Evolutionary conservation across 2,329 filamentous ascomycete species (phyloP).

Genomic region (Sclerotinia glacialis): DNA sequence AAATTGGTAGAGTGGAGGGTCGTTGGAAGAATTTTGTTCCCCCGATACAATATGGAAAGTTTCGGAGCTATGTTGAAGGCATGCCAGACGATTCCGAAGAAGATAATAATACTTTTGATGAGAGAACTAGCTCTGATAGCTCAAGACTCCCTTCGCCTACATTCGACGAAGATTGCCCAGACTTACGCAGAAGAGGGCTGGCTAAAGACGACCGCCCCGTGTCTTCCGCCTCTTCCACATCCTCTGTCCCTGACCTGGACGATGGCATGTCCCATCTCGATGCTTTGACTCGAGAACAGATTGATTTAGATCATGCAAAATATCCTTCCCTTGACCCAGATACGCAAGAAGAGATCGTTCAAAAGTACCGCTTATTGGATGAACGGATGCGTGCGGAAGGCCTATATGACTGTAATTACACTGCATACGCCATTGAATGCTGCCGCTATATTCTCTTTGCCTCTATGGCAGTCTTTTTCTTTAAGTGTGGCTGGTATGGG

Average conservation of each 20-base stretch:
- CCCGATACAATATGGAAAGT: slow-evolving; percentile 85
- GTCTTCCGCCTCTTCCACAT: slow-evolving; percentile 52
- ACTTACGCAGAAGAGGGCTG: slow-evolving; percentile 28
- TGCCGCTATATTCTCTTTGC: slow-evolving; percentile 70
- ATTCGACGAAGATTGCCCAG: slow-evolving; percentile 35
- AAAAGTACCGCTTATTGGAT: slow-evolving; percentile 78
- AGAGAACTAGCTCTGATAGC: slow-evolving; percentile 33
- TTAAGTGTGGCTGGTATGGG: slow-evolving; percentile 64
- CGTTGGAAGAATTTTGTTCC: slow-evolving; percentile 85
- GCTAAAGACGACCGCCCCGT: slow-evolving; percentile 24
- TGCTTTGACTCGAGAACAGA: slow-evolving; percentile 68
- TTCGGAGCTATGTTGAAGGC: slow-evolving; percentile 53
- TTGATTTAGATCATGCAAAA: slow-evolving; percentile 70
- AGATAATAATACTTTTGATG: slow-evolving; percentile 29
- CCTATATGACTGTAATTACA: slow-evolving; percentile 82
- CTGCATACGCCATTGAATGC: slow-evolving; percentile 71
- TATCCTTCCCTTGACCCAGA: slow-evolving; percentile 74
- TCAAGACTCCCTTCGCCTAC: slow-evolving; percentile 39
- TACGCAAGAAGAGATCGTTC: slow-evolving; percentile 72
- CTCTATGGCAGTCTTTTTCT: slow-evolving; percentile 56
- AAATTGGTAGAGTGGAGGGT: slow-evolving; percentile 78
- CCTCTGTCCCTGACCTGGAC: slow-evolving; percentile 55
- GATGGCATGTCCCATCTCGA: slow-evolving; percentile 66
- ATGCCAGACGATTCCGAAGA: slow-evolving; percentile 40
- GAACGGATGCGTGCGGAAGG: slow-evolving; percentile 69